These are phyloP conservation scores for Viridothelium virens DNA, from an alignment of 495 filamentous ascomycete genomes.

Conservation along the genomic window DNA sequence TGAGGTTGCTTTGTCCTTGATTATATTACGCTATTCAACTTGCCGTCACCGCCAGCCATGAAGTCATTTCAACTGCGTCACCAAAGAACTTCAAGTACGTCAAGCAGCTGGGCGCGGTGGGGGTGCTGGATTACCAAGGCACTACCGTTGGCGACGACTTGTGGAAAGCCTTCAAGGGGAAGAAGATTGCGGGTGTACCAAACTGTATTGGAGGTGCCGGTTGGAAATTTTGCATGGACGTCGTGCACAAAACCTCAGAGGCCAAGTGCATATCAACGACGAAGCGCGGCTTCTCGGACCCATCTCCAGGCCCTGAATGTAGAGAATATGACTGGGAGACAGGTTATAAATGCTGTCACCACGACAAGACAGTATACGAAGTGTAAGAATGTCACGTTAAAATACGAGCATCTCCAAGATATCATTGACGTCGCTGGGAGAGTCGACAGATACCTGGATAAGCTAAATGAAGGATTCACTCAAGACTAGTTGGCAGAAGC, in stretches of 20 bases:
- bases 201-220: not conserved
- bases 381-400: no score
- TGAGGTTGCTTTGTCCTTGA: no score
- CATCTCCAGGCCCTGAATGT: not conserved
- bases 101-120: conserved; percentile 21
- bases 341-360: no score
- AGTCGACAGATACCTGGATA: no score
- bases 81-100: conserved; percentile 22
- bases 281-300: not conserved
- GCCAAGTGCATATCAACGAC: not conserved
- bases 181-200: conserved; percentile 21
- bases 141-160: conserved; percentile 21
- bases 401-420: no score
- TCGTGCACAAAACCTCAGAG: not conserved
- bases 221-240: not conserved
- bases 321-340: no score
- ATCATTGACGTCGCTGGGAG: no score
- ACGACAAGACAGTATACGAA: no score
- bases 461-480: no score
- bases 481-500: no score
- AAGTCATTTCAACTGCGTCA: conserved; percentile 24
- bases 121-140: conserved; percentile 24
- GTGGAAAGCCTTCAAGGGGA: conserved; percentile 20
- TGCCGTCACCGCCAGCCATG: conserved; percentile 23
- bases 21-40: conserved; percentile 23